Conservation (phyloP, 2,329 filamentous ascomycete genomes). For the Orbilia ellipsospora region DNA sequence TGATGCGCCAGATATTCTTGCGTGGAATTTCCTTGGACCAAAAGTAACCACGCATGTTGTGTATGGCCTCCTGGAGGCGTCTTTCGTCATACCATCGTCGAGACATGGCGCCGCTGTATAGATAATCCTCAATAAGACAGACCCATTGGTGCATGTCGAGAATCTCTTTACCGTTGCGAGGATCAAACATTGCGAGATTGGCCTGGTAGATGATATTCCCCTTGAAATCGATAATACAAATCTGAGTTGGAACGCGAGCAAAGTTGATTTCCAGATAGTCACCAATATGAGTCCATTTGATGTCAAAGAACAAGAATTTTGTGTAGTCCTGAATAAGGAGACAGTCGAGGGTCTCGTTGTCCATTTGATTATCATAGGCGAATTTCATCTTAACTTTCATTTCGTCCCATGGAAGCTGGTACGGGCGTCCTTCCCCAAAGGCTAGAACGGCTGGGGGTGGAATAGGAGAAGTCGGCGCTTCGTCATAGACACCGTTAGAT, state of each 20-base stretch:
- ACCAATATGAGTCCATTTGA: constrained; percentile 46
- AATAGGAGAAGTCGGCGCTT: constrained; percentile 3
- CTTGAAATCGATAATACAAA: constrained; percentile 28
- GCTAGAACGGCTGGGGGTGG: constrained; percentile 8
- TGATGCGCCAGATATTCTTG: constrained; percentile 30
- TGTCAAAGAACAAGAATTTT: constrained; percentile 39
- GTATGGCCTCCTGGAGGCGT: constrained; percentile 24
- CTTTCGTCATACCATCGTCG: constrained; percentile 32
- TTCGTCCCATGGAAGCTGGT: constrained; percentile 30
- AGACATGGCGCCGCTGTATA: constrained; percentile 35
- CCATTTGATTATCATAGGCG: constrained; percentile 33
- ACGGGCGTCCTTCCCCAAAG: not conserved
- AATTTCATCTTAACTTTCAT: constrained; percentile 18
- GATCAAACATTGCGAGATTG: constrained; percentile 50
- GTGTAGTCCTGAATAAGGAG: constrained; percentile 15
- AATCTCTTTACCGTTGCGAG: constrained; percentile 30
- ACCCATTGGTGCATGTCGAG: constrained; percentile 41
- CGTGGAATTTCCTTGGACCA: constrained; percentile 19
- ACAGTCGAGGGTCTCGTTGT: constrained; percentile 34
- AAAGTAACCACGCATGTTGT: constrained; percentile 42
- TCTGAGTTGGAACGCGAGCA: constrained; percentile 27
- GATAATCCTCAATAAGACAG: constrained; percentile 27
- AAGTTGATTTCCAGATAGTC: constrained; percentile 44
- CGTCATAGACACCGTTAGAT: not conserved
- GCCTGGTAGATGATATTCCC: constrained; percentile 43